phyloP scores from a whole-genome alignment of 441 rosid genomes.

The Brassica balearica region DNA sequence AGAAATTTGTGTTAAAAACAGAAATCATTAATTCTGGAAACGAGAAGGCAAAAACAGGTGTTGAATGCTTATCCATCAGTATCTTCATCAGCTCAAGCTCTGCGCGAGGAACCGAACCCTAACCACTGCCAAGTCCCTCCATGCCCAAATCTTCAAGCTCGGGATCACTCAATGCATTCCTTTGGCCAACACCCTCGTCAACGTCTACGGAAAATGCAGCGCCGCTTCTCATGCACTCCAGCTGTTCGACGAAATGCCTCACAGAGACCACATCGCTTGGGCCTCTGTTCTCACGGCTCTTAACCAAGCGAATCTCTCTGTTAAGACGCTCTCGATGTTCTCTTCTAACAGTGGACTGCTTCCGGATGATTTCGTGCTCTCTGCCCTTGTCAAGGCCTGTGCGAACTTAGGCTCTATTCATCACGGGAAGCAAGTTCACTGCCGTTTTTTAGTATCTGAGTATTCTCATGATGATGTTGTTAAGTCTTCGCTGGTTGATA shows the following conservation, averaged over 20 bases:
- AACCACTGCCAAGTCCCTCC: slow-evolving; percentile 50
- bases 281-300: slow-evolving; percentile 74
- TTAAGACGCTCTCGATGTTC: slow-evolving; percentile 56
- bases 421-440: slow-evolving; percentile 77
- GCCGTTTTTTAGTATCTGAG: slow-evolving; percentile 51
- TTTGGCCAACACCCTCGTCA: slow-evolving; percentile 60
- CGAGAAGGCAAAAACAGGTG: background rate
- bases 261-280: slow-evolving; percentile 72
- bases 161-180: slow-evolving; percentile 50
- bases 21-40: background rate
- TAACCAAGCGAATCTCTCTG: slow-evolving; percentile 61
- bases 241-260: slow-evolving; percentile 73
- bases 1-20: slow-evolving; percentile 1
- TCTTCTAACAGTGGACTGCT: slow-evolving; percentile 47
- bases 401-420: slow-evolving; percentile 56
- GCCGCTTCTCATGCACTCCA: slow-evolving; percentile 49
- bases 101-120: slow-evolving; percentile 53
- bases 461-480: slow-evolving; percentile 65
- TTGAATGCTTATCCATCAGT: slow-evolving; percentile 51
- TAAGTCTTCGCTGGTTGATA: slow-evolving; percentile 82
- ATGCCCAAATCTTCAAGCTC: slow-evolving; percentile 61
- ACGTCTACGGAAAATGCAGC: slow-evolving; percentile 65
- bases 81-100: slow-evolving; percentile 57
- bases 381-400: slow-evolving; percentile 74
- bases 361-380: slow-evolving; percentile 77